Conservation (phyloP, 2,329 filamentous ascomycete genomes). For the Magnaporthiopsis poae region DNA sequence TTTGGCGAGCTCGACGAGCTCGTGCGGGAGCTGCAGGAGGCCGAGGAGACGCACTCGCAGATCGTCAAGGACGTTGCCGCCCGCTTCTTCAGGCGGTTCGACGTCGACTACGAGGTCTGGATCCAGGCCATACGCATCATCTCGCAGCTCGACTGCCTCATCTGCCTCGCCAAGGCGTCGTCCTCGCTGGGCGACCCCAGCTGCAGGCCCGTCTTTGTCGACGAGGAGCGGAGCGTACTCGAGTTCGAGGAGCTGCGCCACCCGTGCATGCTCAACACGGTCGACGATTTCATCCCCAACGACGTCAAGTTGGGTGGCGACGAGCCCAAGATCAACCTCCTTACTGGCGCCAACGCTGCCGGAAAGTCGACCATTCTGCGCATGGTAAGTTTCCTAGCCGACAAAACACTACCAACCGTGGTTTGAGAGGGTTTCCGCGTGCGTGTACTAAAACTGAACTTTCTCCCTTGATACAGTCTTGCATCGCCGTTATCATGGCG, state of each 20-base stretch:
- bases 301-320: constrained; percentile 78
- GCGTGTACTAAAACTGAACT: constrained; percentile 18
- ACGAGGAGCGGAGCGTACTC: constrained; percentile 74
- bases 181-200: constrained; percentile 72
- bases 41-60: constrained; percentile 85
- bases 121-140: constrained; percentile 81
- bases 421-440: too few relatives aligned
- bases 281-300: constrained; percentile 93
- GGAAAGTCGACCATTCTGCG: constrained; percentile 93
- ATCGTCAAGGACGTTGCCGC: constrained; percentile 77
- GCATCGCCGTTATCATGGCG: constrained; percentile 91
- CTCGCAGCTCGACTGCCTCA: constrained; percentile 86
- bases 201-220: constrained; percentile 79
- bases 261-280: constrained; percentile 82
- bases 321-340: constrained; percentile 71
- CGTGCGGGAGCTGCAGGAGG: constrained; percentile 82
- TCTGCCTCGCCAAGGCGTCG: constrained; percentile 85
- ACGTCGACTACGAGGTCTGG: constrained; percentile 77
- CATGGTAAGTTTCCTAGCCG: constrained; percentile 53
- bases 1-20: constrained; percentile 72
- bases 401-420: too few relatives aligned
- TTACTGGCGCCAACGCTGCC: constrained; percentile 93
- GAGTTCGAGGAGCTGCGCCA: constrained; percentile 88
- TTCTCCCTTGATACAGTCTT: constrained; percentile 48
- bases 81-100: constrained; percentile 79